phyloP scores from a whole-genome alignment of 805 yeast genomes.

The Candida schatavii region DNA sequence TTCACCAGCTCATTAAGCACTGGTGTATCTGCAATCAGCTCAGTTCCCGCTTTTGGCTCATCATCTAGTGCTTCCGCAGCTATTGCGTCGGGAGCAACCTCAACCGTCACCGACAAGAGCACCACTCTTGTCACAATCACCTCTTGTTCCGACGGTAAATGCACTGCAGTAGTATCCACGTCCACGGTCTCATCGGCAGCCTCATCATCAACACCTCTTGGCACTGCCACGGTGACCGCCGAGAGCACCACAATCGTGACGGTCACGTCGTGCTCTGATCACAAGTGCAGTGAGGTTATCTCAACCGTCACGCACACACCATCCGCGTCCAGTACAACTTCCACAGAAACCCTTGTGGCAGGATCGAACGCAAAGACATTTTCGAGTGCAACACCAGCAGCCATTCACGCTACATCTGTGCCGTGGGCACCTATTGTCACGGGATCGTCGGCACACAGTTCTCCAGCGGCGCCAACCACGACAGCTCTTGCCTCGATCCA shows the following conservation, averaged over 20 bases:
- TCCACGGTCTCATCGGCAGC: slow-evolving; percentile 14
- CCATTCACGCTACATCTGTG: too few relatives aligned
- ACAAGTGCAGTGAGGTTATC: slow-evolving; percentile 23
- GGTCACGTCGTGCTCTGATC: slow-evolving; percentile 26
- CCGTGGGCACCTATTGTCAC: too few relatives aligned
- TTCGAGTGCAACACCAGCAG: too few relatives aligned
- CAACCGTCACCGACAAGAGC: slow-evolving; percentile 16
- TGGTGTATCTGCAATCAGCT: background rate
- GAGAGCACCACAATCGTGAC: slow-evolving; percentile 20
- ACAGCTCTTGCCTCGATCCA: too few relatives aligned
- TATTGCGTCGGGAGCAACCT: slow-evolving; percentile 9
- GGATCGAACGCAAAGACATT: too few relatives aligned
- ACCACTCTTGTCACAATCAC: slow-evolving; percentile 26
- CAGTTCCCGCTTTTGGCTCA: background rate
- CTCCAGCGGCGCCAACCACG: too few relatives aligned
- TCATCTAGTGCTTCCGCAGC: slow-evolving; percentile 2
- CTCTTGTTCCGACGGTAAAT: slow-evolving; percentile 23
- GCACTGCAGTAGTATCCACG: slow-evolving; percentile 12
- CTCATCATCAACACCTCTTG: slow-evolving; percentile 23
- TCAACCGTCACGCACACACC: slow-evolving; percentile 36
- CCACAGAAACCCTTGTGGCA: too few relatives aligned
- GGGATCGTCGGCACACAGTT: too few relatives aligned
- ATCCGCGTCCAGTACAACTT: too few relatives aligned
- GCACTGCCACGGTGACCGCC: slow-evolving; percentile 21
- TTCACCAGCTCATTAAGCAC: background rate